These are phyloP conservation scores for Lyophyllum shimeji DNA, from an alignment of 768 basidiomycete genomes.

Conservation along the genomic window DNA sequence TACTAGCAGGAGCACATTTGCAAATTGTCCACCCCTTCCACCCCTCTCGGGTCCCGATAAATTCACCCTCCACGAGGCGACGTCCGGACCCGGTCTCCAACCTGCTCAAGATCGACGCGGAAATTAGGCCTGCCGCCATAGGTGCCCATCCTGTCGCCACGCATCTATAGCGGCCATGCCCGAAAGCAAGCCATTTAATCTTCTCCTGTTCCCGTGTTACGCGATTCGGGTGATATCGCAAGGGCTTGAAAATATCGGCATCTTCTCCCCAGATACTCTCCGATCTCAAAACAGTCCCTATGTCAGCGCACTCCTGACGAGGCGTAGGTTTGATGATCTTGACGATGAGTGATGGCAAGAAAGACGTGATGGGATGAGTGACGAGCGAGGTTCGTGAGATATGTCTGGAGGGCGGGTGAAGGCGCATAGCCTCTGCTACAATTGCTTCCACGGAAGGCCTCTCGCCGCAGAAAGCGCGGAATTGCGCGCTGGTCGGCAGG, in stretches of 20 bases:
- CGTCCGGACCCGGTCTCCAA: slow-evolving; percentile 26
- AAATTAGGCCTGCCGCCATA: slow-evolving; percentile 48
- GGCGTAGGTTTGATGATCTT: slow-evolving; percentile 2
- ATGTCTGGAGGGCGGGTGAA: slow-evolving; percentile 51
- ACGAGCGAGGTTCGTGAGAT: slow-evolving; percentile 32
- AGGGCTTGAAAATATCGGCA: slow-evolving; percentile 42
- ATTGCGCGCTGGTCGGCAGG: slow-evolving; percentile 27
- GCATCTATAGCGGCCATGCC: slow-evolving; percentile 46
- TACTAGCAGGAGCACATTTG: neutral
- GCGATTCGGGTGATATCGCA: slow-evolving; percentile 28
- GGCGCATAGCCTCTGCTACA: slow-evolving; percentile 44
- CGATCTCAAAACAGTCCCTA: slow-evolving; percentile 34
- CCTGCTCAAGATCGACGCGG: slow-evolving; percentile 38
- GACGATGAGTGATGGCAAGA: neutral
- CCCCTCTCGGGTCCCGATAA: slow-evolving; percentile 36
- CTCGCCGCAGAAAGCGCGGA: slow-evolving; percentile 17
- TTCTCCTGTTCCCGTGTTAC: slow-evolving; percentile 16
- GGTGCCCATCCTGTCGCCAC: slow-evolving; percentile 51
- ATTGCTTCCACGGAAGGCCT: slow-evolving; percentile 34
- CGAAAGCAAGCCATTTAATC: slow-evolving; percentile 43
- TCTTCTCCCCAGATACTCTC: slow-evolving; percentile 35
- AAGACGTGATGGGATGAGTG: slow-evolving; percentile 1
- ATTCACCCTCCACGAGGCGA: slow-evolving; percentile 24
- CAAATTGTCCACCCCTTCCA: slow-evolving; percentile 47
- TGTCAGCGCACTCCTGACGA: slow-evolving; percentile 32